Evolutionary conservation across 2,329 filamentous ascomycete genomes (phyloP).

Genomic region (Hypoxylon sp.): DNA sequence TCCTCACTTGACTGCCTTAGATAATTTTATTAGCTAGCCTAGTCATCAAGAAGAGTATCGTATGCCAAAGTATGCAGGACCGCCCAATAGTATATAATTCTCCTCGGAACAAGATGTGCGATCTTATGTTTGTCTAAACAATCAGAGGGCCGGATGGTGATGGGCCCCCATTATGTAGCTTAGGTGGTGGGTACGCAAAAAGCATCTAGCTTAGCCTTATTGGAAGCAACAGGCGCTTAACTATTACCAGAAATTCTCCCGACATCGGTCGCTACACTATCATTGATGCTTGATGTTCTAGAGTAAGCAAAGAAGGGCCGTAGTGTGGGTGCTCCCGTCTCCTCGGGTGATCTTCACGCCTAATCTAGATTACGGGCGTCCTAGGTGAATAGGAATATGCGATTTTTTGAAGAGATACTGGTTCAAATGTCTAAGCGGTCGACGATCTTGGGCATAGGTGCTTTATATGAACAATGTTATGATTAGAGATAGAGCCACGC

Average conservation of each 20-base stretch:
- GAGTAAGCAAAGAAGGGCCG: background rate
- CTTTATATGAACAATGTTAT: too few relatives aligned
- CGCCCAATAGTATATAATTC: background rate
- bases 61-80: background rate
- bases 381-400: background rate
- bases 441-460: background rate
- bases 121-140: background rate
- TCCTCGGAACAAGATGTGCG: slow-evolving; percentile 5
- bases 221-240: slow-evolving; percentile 1
- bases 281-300: slow-evolving; percentile 1
- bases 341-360: slow-evolving; percentile 8
- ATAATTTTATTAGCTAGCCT: background rate
- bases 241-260: slow-evolving; percentile 4
- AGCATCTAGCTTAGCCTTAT: slow-evolving; percentile 4
- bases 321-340: slow-evolving; percentile 1
- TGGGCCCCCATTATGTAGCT: slow-evolving; percentile 11
- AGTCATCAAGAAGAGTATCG: background rate
- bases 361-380: background rate
- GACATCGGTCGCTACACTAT: slow-evolving; percentile 11
- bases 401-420: background rate
- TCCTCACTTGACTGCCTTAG: background rate
- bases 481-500: background rate
- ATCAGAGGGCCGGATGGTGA: slow-evolving; percentile 13
- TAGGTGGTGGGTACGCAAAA: slow-evolving; percentile 4
- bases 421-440: background rate